These are phyloP conservation scores for Nakazawaea wickerhamii DNA, from an alignment of 805 yeast species.

Conservation along the genomic window DNA sequence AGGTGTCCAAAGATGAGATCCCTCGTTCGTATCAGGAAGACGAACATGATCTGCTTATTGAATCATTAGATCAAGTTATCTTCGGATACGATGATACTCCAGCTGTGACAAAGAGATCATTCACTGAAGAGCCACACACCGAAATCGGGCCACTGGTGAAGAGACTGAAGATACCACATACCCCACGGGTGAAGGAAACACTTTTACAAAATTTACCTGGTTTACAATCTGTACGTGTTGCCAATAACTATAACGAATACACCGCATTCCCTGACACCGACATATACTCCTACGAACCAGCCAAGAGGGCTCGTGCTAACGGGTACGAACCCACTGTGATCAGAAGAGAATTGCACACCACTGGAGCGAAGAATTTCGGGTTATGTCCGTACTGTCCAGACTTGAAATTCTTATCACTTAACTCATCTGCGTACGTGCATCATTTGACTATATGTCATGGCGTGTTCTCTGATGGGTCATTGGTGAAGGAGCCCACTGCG, in stretches of 20 bases:
- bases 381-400: constrained; percentile 10
- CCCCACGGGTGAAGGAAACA: no score
- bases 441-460: constrained; percentile 28
- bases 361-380: neutral
- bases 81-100: no score
- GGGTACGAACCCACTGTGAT: constrained; percentile 8
- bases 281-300: constrained; percentile 1
- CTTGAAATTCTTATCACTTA: constrained; percentile 20
- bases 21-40: no score
- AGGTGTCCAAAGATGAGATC: no score
- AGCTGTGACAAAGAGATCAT: no score
- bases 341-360: neutral
- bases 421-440: constrained; percentile 26
- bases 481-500: constrained; percentile 21
- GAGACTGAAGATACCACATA: neutral
- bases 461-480: constrained; percentile 24
- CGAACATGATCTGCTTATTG: no score
- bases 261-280: neutral
- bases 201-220: constrained; percentile 5
- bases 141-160: no score
- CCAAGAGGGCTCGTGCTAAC: constrained; percentile 6
- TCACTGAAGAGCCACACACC: no score
- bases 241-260: constrained; percentile 1
- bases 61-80: no score
- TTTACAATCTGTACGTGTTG: neutral